These are phyloP conservation scores for Santalum album DNA, from an alignment of 164 flowering plant species.

Conservation along the genomic window DNA sequence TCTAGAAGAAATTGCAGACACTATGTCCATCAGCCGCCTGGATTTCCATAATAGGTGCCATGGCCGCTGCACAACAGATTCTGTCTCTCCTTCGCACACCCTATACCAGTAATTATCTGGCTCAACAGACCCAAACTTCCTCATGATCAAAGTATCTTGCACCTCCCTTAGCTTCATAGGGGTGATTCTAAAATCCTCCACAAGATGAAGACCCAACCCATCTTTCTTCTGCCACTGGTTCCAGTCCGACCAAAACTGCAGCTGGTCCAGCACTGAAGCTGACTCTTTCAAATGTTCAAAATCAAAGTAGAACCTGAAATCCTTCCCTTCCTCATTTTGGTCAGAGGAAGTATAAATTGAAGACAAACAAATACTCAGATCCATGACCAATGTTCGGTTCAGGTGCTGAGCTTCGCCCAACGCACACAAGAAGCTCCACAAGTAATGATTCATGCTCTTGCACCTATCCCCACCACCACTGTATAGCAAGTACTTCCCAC, in stretches of 20 bases:
- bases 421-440: slow-evolving; percentile 93
- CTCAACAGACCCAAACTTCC: slow-evolving; percentile 76
- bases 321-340: slow-evolving; percentile 84
- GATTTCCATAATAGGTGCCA: slow-evolving; percentile 93
- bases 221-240: slow-evolving; percentile 62
- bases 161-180: slow-evolving; percentile 68
- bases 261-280: slow-evolving; percentile 65
- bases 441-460: slow-evolving; percentile 85
- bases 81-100: slow-evolving; percentile 91
- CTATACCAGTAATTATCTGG: slow-evolving; percentile 94
- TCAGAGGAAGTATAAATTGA: slow-evolving; percentile 59
- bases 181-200: slow-evolving; percentile 68
- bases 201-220: slow-evolving; percentile 45
- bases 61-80: slow-evolving; percentile 71
- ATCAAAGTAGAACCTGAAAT: slow-evolving; percentile 88
- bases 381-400: slow-evolving; percentile 86
- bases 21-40: slow-evolving; percentile 51
- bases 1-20: slow-evolving; percentile 43
- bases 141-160: slow-evolving; percentile 68
- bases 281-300: slow-evolving; percentile 84
- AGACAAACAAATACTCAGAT: slow-evolving; percentile 64
- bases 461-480: slow-evolving; percentile 84
- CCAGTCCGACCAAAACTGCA: slow-evolving; percentile 84
- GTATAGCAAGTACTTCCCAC: slow-evolving; percentile 66
- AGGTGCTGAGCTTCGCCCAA: slow-evolving; percentile 89